phyloP scores from a whole-genome alignment of 2,329 filamentous ascomycete species.

The Pseudogymnoascus sp. region DNA sequence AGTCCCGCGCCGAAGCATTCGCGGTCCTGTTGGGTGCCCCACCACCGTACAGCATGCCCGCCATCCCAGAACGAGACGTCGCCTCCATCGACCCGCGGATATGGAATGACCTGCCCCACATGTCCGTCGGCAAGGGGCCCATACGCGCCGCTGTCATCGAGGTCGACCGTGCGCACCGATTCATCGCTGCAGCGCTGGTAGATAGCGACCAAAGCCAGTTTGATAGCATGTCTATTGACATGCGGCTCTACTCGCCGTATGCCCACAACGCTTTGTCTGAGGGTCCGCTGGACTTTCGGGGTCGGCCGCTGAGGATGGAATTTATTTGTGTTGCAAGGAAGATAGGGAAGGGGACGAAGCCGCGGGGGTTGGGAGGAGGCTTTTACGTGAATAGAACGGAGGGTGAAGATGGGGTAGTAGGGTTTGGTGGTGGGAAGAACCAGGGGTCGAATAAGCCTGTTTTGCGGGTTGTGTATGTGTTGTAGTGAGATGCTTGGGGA shows the following conservation, averaged over 20 bases:
- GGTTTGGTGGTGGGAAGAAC: neutral
- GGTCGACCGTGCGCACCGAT: neutral
- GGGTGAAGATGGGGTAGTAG: neutral
- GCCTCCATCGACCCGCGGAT: neutral
- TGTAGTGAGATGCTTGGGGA: neutral
- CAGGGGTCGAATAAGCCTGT: neutral
- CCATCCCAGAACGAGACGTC: neutral
- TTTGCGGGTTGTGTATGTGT: neutral
- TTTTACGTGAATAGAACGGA: neutral
- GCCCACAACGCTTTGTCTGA: neutral
- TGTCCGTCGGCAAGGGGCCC: neutral
- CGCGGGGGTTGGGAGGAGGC: neutral
- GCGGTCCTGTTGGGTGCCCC: neutral
- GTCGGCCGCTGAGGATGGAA: neutral
- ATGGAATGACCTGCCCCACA: neutral
- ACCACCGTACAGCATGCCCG: neutral
- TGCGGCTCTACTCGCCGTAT: neutral
- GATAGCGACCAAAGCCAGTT: neutral
- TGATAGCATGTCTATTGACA: neutral
- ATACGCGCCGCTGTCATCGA: neutral
- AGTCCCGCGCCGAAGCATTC: neutral
- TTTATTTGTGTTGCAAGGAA: neutral
- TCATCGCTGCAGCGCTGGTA: neutral
- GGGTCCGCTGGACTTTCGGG: neutral
- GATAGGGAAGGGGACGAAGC: neutral